Evolutionary conservation across 179 eudicot species (phyloP).

Genomic region (Beta lomatogona): DNA sequence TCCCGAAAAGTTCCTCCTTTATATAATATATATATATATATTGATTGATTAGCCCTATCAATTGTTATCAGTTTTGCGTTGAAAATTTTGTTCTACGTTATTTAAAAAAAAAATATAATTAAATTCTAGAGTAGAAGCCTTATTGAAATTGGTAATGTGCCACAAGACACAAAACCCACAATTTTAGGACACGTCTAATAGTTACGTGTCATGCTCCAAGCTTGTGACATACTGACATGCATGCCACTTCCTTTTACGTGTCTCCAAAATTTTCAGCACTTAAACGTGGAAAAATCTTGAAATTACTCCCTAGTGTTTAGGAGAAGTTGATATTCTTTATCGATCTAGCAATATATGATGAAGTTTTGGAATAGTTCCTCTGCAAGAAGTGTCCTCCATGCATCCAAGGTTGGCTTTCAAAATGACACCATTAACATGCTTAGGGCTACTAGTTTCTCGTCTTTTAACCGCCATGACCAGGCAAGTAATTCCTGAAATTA

Average conservation of each 20-base stretch:
- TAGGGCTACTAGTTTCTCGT: slow-evolving; percentile 21
- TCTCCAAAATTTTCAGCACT: background rate
- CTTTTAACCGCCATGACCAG: background rate
- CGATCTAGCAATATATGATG: background rate
- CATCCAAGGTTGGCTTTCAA: background rate
- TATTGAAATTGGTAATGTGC: too few species aligned
- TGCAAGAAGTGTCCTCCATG: slow-evolving; percentile 9
- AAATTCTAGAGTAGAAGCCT: too few species aligned
- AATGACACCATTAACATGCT: background rate
- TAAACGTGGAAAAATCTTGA: background rate
- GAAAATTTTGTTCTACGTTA: too few species aligned
- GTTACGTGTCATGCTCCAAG: background rate
- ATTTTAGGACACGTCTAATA: background rate
- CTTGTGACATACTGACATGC: background rate
- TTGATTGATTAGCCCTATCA: too few species aligned
- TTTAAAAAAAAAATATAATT: too few species aligned
- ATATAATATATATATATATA: too few species aligned
- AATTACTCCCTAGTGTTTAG: background rate
- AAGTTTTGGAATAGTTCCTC: background rate
- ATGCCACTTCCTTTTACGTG: background rate
- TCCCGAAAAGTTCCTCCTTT: too few species aligned
- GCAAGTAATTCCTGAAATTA: background rate
- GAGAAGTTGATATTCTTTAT: too few species aligned
- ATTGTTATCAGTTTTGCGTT: too few species aligned
- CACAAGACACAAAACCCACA: background rate